Conservation (phyloP, 768 basidiomycete species). For the Gautieria morchelliformis region DNA sequence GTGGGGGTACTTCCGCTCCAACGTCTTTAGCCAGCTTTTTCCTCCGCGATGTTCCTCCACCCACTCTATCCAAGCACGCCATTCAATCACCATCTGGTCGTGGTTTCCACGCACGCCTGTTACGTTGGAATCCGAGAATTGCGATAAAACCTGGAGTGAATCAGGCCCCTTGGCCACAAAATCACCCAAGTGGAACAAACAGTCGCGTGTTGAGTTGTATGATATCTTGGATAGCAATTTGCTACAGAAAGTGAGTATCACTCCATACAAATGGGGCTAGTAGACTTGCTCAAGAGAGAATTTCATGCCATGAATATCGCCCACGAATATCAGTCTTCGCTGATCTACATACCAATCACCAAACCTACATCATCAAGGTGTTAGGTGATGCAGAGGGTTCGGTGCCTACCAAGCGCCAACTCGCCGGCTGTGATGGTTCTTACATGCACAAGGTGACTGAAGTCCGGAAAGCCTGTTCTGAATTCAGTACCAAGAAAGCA, state of each 20-base stretch:
- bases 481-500: neutral
- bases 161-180: slow-evolving; percentile 61
- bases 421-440: neutral
- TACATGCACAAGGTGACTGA: neutral
- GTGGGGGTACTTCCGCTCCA: slow-evolving; percentile 20
- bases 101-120: slow-evolving; percentile 90
- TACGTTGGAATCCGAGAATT: slow-evolving; percentile 52
- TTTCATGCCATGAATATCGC: slow-evolving; percentile 84
- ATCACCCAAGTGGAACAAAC: slow-evolving; percentile 78
- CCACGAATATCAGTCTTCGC: slow-evolving; percentile 62
- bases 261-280: neutral
- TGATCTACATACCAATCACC: neutral
- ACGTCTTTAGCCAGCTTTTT: slow-evolving; percentile 45
- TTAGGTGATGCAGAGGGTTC: neutral
- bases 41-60: slow-evolving; percentile 36
- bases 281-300: slow-evolving; percentile 50
- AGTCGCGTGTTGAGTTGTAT: slow-evolving; percentile 53
- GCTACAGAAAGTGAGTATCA: slow-evolving; percentile 27
- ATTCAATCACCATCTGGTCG: slow-evolving; percentile 85
- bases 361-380: neutral
- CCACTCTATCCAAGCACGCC: slow-evolving; percentile 84
- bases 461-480: neutral
- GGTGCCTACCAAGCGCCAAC: neutral
- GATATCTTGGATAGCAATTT: slow-evolving; percentile 50
- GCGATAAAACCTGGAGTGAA: slow-evolving; percentile 53